Conservation (phyloP, 1,284 basidiomycete genomes). For the Agroathelia rolfsii region DNA sequence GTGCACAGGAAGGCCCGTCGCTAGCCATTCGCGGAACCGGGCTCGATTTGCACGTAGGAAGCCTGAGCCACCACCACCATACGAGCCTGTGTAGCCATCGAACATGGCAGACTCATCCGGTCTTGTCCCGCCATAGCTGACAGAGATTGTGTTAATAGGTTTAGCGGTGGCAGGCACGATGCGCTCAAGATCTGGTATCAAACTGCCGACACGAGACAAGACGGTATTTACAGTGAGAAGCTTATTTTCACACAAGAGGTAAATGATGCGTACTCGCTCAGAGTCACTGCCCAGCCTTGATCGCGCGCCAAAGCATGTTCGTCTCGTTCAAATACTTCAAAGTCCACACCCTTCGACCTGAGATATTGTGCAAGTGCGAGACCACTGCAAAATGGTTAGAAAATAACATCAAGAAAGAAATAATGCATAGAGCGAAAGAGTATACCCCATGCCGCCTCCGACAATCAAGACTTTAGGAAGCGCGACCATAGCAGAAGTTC, state of each 20-base stretch:
- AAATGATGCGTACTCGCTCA: neutral
- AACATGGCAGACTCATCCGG: too few species aligned
- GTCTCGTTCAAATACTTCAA: neutral
- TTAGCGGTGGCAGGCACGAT: too few species aligned
- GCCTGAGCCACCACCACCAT: neutral
- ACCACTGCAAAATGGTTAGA: neutral
- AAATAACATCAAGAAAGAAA: neutral
- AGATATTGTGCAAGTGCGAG: neutral
- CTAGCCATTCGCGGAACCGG: neutral
- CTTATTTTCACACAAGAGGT: neutral
- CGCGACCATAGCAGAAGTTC: too few species aligned
- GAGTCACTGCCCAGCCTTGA: neutral
- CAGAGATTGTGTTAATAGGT: too few species aligned
- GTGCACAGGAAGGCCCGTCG: neutral
- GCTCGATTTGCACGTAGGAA: neutral
- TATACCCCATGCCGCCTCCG: slow-evolving; percentile 1
- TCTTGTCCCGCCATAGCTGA: too few species aligned
- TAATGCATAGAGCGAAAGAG: neutral
- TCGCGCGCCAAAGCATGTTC: neutral
- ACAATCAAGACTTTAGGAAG: slow-evolving; percentile 1
- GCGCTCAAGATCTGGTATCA: too few species aligned
- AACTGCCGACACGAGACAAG: too few species aligned
- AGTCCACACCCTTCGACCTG: neutral
- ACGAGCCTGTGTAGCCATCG: too few species aligned
- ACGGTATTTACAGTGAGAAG: too few species aligned